Evolutionary conservation across 116 monocot genomes (phyloP).

Genomic region (Papilionanthe hybrid): DNA sequence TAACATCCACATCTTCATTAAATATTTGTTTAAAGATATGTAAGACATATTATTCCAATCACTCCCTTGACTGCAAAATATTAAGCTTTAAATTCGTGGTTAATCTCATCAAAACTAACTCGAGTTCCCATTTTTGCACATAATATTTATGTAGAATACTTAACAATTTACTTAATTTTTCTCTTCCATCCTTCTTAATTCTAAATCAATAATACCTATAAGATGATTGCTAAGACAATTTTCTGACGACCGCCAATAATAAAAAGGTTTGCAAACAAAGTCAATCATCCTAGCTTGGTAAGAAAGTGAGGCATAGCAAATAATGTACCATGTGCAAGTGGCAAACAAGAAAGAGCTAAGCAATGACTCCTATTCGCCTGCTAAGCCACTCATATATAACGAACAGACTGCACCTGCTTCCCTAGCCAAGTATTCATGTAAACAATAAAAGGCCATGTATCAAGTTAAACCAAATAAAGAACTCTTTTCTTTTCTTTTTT

Average conservation of each 20-base stretch:
- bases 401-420: too few species aligned
- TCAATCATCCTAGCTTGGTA: not conserved
- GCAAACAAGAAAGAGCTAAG: not conserved
- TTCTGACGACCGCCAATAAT: not conserved
- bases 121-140: too few species aligned
- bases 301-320: not conserved
- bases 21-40: too few species aligned
- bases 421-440: too few species aligned
- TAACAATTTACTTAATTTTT: too few species aligned
- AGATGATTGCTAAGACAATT: not conserved
- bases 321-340: not conserved
- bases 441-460: not conserved
- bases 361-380: not conserved
- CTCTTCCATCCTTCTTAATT: not conserved
- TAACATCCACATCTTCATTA: too few species aligned
- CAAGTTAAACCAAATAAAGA: not conserved
- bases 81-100: too few species aligned
- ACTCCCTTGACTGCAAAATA: too few species aligned
- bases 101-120: too few species aligned
- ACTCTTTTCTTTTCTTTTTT: not conserved
- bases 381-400: too few species aligned
- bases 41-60: too few species aligned
- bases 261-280: not conserved
- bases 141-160: too few species aligned
- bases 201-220: not conserved